phyloP scores from a whole-genome alignment of 2,329 filamentous ascomycete species.

The Arthrinium phaeospermum region DNA sequence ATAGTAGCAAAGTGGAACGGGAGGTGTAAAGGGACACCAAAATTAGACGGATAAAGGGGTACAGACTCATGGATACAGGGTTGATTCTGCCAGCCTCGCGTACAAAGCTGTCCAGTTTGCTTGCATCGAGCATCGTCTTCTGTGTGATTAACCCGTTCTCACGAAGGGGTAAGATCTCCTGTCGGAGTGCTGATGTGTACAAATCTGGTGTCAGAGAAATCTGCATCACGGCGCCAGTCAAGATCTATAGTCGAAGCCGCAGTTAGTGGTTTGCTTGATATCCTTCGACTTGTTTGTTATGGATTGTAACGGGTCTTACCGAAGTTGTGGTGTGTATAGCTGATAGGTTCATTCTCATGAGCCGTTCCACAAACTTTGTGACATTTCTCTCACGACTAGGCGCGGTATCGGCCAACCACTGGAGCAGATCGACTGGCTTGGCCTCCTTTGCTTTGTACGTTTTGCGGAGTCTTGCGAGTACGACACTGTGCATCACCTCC shows the following conservation, averaged over 20 bases:
- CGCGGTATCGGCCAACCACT: constrained; percentile 17
- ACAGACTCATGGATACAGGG: constrained; percentile 13
- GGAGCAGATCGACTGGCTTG: constrained; percentile 16
- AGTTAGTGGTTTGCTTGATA: background rate
- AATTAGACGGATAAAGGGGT: background rate
- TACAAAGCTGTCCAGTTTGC: constrained; percentile 10
- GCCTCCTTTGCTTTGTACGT: constrained; percentile 7
- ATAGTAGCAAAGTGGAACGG: background rate
- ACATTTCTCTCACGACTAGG: constrained; percentile 17
- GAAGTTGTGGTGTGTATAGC: constrained; percentile 17
- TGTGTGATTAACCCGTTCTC: background rate
- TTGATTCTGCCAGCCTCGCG: constrained; percentile 3
- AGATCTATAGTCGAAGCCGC: background rate
- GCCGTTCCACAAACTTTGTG: constrained; percentile 7
- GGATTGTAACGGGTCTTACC: background rate
- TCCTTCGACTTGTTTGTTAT: background rate
- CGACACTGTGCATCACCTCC: constrained; percentile 11
- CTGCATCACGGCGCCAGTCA: constrained; percentile 2
- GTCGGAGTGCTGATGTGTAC: background rate
- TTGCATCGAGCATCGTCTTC: background rate
- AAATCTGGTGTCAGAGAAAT: background rate
- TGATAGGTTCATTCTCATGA: constrained; percentile 20
- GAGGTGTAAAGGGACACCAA: background rate
- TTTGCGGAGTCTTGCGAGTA: constrained; percentile 16
- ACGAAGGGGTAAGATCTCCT: background rate